Conservation (phyloP, 2,329 filamentous ascomycete genomes). For the Colletotrichum gloeosporioides region DNA sequence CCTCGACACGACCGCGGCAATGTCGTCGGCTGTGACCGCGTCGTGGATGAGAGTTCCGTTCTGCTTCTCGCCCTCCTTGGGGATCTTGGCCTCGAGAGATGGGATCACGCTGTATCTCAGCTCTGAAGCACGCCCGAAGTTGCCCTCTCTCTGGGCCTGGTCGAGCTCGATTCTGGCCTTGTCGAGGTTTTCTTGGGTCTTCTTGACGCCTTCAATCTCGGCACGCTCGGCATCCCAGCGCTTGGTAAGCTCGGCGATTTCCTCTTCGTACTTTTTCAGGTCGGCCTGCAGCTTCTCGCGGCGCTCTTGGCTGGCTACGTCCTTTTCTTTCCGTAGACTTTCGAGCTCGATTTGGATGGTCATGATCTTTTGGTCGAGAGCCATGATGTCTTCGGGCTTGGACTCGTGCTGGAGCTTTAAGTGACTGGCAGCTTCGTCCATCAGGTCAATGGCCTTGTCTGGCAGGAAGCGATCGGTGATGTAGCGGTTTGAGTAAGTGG, state of each 20-base stretch:
- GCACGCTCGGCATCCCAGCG: constrained; percentile 90
- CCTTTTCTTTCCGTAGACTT: constrained; percentile 91
- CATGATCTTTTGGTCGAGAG: constrained; percentile 93
- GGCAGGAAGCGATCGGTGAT: constrained; percentile 95
- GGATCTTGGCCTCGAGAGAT: constrained; percentile 77
- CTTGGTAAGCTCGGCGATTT: constrained; percentile 75
- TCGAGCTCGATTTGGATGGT: constrained; percentile 97
- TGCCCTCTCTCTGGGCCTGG: constrained; percentile 82
- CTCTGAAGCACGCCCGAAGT: constrained; percentile 91
- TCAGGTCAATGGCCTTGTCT: constrained; percentile 95
- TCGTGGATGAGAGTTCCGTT: constrained; percentile 80
- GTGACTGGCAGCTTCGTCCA: constrained; percentile 93
- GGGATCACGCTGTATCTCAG: constrained; percentile 90
- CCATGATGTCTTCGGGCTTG: constrained; percentile 93
- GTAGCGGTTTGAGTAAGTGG: constrained; percentile 92
- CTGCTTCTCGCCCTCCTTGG: constrained; percentile 68
- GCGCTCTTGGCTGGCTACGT: constrained; percentile 86
- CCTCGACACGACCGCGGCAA: constrained; percentile 87
- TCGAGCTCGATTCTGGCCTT: constrained; percentile 85
- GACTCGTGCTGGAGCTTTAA: constrained; percentile 93
- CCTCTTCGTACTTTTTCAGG: constrained; percentile 77
- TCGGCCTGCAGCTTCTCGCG: constrained; percentile 83
- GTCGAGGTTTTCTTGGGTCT: constrained; percentile 87
- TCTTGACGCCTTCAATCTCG: constrained; percentile 88
- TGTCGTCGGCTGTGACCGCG: constrained; percentile 93